These are phyloP conservation scores for Acarospora socialis DNA, from an alignment of 2,329 filamentous ascomycete species.

Conservation along the genomic window DNA sequence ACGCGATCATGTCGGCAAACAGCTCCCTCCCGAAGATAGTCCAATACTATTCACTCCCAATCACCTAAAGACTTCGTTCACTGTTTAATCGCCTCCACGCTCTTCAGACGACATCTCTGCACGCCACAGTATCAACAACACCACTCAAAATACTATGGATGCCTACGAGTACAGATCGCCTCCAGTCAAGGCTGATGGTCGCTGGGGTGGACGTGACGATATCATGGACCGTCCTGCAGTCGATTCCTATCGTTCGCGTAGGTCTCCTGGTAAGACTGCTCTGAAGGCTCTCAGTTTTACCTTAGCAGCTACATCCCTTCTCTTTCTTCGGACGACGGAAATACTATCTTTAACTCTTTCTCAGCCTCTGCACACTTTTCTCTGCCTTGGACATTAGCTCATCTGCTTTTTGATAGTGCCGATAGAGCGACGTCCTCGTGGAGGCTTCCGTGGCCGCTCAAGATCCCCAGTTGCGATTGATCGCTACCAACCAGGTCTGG, in stretches of 20 bases:
- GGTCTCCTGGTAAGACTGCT: constrained; percentile 30
- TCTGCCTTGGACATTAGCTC: not conserved
- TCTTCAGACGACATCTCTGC: not conserved
- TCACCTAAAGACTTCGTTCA: constrained; percentile 12
- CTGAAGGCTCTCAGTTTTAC: not conserved
- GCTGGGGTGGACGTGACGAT: constrained; percentile 29
- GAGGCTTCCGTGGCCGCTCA: constrained; percentile 36
- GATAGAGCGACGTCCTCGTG: constrained; percentile 28
- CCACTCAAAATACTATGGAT: too few relatives aligned
- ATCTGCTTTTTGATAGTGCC: constrained; percentile 6
- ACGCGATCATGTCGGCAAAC: constrained; percentile 12
- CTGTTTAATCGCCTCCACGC: not conserved
- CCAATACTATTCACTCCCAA: constrained; percentile 11
- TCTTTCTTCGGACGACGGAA: too few relatives aligned
- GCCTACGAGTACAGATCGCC: constrained; percentile 34
- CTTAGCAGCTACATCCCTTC: too few relatives aligned
- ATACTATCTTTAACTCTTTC: constrained; percentile 1
- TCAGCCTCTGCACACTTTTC: not conserved
- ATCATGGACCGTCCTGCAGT: constrained; percentile 19
- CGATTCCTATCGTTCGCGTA: constrained; percentile 28
- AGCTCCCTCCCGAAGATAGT: constrained; percentile 8
- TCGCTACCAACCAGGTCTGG: constrained; percentile 45
- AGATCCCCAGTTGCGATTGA: constrained; percentile 49
- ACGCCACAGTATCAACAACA: not conserved
- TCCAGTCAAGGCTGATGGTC: constrained; percentile 18